phyloP scores from a whole-genome alignment of 1,284 basidiomycete species.

The Ceratobasidium sp. region DNA sequence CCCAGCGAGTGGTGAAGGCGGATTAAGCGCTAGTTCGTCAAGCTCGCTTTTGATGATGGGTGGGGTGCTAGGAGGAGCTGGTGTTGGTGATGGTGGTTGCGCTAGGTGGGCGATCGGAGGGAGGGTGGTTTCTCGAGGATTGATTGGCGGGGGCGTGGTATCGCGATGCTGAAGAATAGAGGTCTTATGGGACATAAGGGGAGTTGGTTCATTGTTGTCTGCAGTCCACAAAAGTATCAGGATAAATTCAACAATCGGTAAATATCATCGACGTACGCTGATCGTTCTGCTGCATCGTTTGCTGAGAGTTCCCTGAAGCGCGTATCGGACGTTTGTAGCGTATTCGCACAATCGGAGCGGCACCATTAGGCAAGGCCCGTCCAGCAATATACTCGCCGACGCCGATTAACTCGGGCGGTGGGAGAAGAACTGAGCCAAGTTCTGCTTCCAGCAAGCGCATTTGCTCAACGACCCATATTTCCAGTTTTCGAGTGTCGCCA shows the following conservation, averaged over 20 bases:
- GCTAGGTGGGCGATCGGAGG: conserved; percentile 11
- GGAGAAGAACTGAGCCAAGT: conserved; percentile 11
- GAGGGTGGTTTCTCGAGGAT: background rate
- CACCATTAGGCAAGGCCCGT: background rate
- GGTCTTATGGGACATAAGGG: too few species aligned
- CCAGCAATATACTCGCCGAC: conserved; percentile 20
- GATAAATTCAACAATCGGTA: too few species aligned
- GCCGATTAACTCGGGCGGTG: conserved; percentile 23
- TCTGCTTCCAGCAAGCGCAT: conserved; percentile 33
- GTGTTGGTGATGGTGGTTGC: background rate
- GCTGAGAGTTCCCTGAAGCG: background rate
- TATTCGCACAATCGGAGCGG: conserved; percentile 9
- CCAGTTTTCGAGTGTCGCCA: conserved; percentile 15
- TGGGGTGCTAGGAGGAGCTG: background rate
- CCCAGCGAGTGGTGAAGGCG: conserved; percentile 16
- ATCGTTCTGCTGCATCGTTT: background rate
- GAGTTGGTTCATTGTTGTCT: too few species aligned
- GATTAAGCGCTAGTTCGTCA: conserved; percentile 16
- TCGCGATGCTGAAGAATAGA: background rate
- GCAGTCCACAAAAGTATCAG: too few species aligned
- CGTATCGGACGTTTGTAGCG: conserved; percentile 2
- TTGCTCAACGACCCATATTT: conserved; percentile 33
- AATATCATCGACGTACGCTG: too few species aligned
- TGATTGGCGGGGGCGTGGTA: background rate
- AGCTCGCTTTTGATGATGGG: conserved; percentile 5